Evolutionary conservation across 106 monocot species (phyloP), one percentile per base, ranked within the genome.

Genomic region (Xerophyta viscosa): DNA sequence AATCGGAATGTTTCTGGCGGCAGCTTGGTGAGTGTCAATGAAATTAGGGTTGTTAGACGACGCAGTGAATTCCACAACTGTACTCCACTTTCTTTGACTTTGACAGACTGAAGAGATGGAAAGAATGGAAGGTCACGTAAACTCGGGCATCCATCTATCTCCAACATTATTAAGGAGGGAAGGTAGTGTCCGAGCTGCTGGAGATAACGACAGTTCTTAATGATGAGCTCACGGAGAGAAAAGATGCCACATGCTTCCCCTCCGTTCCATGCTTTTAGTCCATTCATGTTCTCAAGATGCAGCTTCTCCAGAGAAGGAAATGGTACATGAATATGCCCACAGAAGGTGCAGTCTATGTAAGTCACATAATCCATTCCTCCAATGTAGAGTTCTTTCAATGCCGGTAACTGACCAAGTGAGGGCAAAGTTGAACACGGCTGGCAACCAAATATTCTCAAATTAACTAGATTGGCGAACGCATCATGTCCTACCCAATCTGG

Each of bases 401-500:
- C 27, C 28, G 55, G 66, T 17, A 61, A 24, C 25, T 48, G 48
- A 20, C 67, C 67, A 9, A 74, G 26, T 1, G 56, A 18, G 9
- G 66, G 66, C 2, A 67, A 44, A 2, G 23, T 17, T 6, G 62
- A n/a, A n/a, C n/a, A 66, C 14, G 27, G 33, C 0, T 20, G 14
- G 2, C 49, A 46, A 0, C 0, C 0, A 3, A 0, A 9, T 5
- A 77, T 53, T 24, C n/a, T 20, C 21, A 77, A 36, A 0, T 22
- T 5, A 19, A 58, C 58, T 2, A 77, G 43, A 63, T 62, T 33
- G 9, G 26, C 1, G 1, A 57, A 13, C 8, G 48, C 12, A 27
- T 10, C 31, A 14, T 66, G 24, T 24, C 8, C 30, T 60, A 77
- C 62, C 71, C 77, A 71, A 2, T 7, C 2, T 28, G 77, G 66